phyloP scores from a whole-genome alignment of 2,329 filamentous ascomycete genomes.

The Paraphoma chrysanthemicola region DNA sequence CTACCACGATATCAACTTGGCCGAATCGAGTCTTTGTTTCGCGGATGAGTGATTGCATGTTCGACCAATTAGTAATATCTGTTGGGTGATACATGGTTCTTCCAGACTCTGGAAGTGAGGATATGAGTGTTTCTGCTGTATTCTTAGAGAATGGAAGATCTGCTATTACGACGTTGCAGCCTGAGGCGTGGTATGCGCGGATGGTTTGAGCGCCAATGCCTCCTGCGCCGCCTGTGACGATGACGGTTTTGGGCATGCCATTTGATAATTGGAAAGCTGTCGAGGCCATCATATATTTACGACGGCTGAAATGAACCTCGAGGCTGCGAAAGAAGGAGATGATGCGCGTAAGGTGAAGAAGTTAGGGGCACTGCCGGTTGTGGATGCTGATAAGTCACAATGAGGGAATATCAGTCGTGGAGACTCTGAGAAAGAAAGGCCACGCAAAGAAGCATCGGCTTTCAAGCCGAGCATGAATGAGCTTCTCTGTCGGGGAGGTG shows the following conservation, averaged over 20 bases:
- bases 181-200: slow-evolving; percentile 42
- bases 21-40: slow-evolving; percentile 42
- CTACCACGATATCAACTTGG: slow-evolving; percentile 50
- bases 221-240: slow-evolving; percentile 51
- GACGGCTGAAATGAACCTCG: too few relatives aligned
- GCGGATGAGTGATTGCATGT: slow-evolving; percentile 47
- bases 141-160: slow-evolving; percentile 34
- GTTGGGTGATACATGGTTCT: slow-evolving; percentile 47
- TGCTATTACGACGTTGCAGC: slow-evolving; percentile 51
- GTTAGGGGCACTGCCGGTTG: too few relatives aligned
- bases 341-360: too few relatives aligned
- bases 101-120: slow-evolving; percentile 29
- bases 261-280: slow-evolving; percentile 13
- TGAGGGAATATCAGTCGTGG: too few relatives aligned
- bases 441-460: too few relatives aligned
- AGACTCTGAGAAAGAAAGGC: too few relatives aligned
- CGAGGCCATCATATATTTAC: neutral
- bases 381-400: too few relatives aligned
- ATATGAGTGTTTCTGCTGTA: slow-evolving; percentile 38
- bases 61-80: slow-evolving; percentile 46
- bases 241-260: slow-evolving; percentile 43
- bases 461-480: neutral
- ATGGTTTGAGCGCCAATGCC: slow-evolving; percentile 54
- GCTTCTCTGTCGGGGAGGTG: slow-evolving; percentile 8
- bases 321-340: too few relatives aligned